Evolutionary conservation across 352 stramenopile genomes (phyloP), one percentile per base, ranked within the genome.

Genomic region (Blastocystis sp.): DNA sequence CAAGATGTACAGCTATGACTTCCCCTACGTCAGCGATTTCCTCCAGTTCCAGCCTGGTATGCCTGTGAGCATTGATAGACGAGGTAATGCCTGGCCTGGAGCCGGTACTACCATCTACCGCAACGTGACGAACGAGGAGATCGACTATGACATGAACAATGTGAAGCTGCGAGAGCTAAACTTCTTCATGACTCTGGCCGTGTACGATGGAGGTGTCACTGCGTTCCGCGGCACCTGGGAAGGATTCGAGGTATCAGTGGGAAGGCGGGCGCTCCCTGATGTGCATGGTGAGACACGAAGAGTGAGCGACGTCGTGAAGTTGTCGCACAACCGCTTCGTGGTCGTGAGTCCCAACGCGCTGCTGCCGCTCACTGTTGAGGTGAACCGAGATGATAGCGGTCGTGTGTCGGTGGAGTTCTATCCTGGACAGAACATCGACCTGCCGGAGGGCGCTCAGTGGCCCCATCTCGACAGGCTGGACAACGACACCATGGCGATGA

Each of bases 41-140:
- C 0, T 66, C 34, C 45, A 18, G 4, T 53, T 82, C 39, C 6
- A 24, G 56, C 1, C 73, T 18, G 73, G 73, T 11, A 82, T 34
- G 8, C 54, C 59, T 37, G 73, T 82, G 26, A 55, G 30, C 59
- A 82, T 82, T 30, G 59, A 69, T 37, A 24, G 54, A 34, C 5
- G 50, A 18, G 73, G 73, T n/a, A 66, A 82, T 68, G 73, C 59
- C 54, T 70, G 26, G 43, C 54, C 54, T 16, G 73, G 73, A 20
- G 73, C 73, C 18, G 73, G 73, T 37, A 69, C 59, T 41, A 82
- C 54, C 59, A 82, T 82, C 39, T 70, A 82, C 59, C 73, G 73
- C 59, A 82, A 82, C 73, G 47, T 70, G 8, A 66, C 73, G 2
- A 30, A 66, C 8, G 39, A 66, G 54, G 9, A 5, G 5, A 68